Evolutionary conservation across 108 stramenopile species (phyloP).

Genomic region (Skeletonema potamos): DNA sequence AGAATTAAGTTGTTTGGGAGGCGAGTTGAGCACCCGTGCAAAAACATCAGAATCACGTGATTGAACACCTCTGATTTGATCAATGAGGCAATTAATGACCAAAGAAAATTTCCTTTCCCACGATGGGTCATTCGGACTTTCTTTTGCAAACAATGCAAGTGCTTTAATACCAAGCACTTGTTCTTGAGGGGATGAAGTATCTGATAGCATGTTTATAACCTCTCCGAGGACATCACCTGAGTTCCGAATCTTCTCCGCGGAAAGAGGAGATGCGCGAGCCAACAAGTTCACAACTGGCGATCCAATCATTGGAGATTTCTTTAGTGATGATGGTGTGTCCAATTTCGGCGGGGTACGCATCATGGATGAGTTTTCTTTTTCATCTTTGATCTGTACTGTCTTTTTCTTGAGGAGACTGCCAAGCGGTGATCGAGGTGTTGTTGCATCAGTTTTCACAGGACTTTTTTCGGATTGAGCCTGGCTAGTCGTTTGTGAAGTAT

Average conservation of each 20-base stretch:
- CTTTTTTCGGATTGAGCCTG: not conserved
- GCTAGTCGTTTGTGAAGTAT: not conserved
- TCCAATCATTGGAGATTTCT: conserved; percentile 22
- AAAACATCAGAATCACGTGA: conserved; percentile 3
- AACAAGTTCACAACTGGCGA: conserved; percentile 30
- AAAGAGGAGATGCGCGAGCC: conserved; percentile 36
- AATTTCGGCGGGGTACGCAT: conserved; percentile 3
- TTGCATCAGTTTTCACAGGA: not conserved
- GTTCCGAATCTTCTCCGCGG: conserved; percentile 28
- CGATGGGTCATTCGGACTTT: conserved; percentile 18
- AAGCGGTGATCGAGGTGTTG: not conserved
- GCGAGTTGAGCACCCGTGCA: conserved; percentile 27
- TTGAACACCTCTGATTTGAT: conserved; percentile 20
- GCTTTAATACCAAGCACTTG: conserved; percentile 39
- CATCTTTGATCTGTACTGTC: not conserved
- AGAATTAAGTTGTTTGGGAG: conserved; percentile 33
- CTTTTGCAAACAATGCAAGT: conserved; percentile 37
- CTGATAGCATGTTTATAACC: conserved; percentile 32
- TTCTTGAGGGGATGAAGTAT: conserved; percentile 23
- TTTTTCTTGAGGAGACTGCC: not conserved
- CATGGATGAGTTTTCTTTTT: conserved; percentile 21
- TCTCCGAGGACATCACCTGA: conserved; percentile 29
- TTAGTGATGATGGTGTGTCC: not conserved
- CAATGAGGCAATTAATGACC: conserved; percentile 31
- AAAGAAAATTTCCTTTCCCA: conserved; percentile 36